Percentiles rank a stretch among this genome's conserved stretches.
These are phyloP conservation scores for Corylus avellana DNA, from an alignment of 306 rosid species.

Conservation along the genomic window DNA sequence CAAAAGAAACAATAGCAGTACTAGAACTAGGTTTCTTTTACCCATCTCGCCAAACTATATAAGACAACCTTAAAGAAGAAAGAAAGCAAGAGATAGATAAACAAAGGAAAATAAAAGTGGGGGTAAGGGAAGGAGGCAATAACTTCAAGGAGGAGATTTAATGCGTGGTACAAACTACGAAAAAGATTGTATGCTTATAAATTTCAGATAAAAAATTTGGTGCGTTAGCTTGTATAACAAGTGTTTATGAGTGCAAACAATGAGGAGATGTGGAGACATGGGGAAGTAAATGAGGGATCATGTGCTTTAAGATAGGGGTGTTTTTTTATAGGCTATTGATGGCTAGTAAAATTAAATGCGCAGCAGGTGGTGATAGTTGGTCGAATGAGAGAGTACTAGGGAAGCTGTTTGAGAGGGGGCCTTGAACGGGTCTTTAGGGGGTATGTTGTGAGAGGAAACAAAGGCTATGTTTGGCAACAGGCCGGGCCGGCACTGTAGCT, in stretches of 20 bases:
- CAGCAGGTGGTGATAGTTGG: slow-evolving; percentile 35
- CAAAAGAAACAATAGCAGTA: slow-evolving; percentile 26
- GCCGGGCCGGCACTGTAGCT: no score
- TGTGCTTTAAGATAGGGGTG: slow-evolving; percentile 50
- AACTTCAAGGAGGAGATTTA: slow-evolving; percentile 18
- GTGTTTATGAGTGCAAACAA: slow-evolving; percentile 23
- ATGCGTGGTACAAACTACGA: slow-evolving; percentile 31
- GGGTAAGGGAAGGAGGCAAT: slow-evolving; percentile 8
- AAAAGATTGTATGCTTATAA: slow-evolving; percentile 5
- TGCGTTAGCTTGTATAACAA: slow-evolving; percentile 21
- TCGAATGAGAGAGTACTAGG: slow-evolving; percentile 22
- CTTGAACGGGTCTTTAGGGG: slow-evolving; percentile 48
- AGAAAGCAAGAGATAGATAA: neutral
- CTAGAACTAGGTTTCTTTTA: slow-evolving; percentile 27
- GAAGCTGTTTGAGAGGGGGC: slow-evolving; percentile 14
- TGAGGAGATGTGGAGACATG: slow-evolving; percentile 41
- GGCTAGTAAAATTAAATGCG: slow-evolving; percentile 40
- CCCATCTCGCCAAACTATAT: slow-evolving; percentile 44
- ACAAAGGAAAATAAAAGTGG: neutral
- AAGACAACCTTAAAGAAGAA: slow-evolving; percentile 2
- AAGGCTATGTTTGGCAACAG: neutral
- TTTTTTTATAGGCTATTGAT: slow-evolving; percentile 27
- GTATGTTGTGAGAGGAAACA: slow-evolving; percentile 25
- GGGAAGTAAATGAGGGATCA: slow-evolving; percentile 49
- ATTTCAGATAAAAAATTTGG: slow-evolving; percentile 24